Base-by-base conservation (phyloP, 2,329 filamentous ascomycete genomes). In the Mycocentrospora acerina region DNA sequence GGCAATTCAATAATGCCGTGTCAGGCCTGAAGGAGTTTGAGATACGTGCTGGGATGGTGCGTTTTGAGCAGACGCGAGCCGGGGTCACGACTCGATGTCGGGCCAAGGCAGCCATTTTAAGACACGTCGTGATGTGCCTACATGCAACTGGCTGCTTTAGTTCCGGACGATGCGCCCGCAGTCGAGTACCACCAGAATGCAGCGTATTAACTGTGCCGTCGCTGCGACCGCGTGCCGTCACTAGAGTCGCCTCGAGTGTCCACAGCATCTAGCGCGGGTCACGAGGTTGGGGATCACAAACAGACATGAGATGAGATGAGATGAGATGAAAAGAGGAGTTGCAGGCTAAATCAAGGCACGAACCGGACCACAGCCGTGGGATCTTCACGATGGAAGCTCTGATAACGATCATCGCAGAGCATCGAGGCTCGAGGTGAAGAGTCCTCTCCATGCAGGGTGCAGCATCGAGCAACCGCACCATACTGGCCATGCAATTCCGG, bases 21-120 rank as follows among this genome's bases (percentile, higher is more conserved):
- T 41, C 37, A 41, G 29, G 46, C 32, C 30, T 36, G 43, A 36
- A 37, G 42, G 51, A 47, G 9, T 9, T 42, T 39, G 39, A 44
- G 32, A 42, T 40, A 39, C 32, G 29, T 42, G 24, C 45, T 40
- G 46, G 36, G 37, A 44, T 51, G 48, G 49, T 48, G 51, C 40
- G 49, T 48, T 53, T 44, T 44, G 51, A 36, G 35, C 44, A 16
- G 42, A 39, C 36, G 44, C 41, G 42, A 48, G 35, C 33, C 40
- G 34, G 41, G 40, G 29, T 46, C 46, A 40, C 49, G 53, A 53
- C 40, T 55, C 49, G 44, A 44, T 35, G 32, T 32, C 35, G 42
- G 42, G 48, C 37, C 47, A 47, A 46, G 39, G 37, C 30, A 29
- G 35, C 49, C 48, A 32, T 35, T 48, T 52, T 40, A 42, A 57